A percentile compares a stretch with the other conserved stretches of the same genome.
Conservation (phyloP, 352 stramenopile genomes). For the Phytophthora sojae region DNA sequence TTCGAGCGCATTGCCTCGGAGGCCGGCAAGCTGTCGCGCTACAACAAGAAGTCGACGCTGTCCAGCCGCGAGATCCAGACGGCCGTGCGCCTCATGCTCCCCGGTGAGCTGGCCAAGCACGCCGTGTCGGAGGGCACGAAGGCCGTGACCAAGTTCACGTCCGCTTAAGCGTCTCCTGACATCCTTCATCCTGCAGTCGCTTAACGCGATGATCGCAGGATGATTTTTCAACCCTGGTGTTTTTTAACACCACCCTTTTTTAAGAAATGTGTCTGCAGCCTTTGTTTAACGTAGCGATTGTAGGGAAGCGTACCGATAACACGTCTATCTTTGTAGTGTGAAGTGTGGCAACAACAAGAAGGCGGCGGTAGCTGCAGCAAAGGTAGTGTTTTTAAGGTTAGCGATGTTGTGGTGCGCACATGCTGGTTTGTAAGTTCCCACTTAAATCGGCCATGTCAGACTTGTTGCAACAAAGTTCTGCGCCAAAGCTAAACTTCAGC, state of each 20-base stretch:
- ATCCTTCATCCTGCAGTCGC: slow-evolving; percentile 1
- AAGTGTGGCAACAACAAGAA: too few species aligned
- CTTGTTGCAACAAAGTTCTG: too few species aligned
- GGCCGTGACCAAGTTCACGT: slow-evolving; percentile 94
- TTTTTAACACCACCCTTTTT: slow-evolving; percentile 59
- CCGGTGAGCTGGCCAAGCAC: slow-evolving; percentile 97
- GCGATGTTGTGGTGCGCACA: too few species aligned
- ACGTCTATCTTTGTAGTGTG: too few species aligned
- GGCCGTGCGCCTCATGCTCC: slow-evolving; percentile 95
- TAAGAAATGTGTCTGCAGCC: slow-evolving; percentile 24
- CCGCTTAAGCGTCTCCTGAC: slow-evolving; percentile 64
- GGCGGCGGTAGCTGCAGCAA: too few species aligned
- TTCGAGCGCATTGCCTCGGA: slow-evolving; percentile 98
- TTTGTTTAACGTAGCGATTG: too few species aligned
- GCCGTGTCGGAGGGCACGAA: slow-evolving; percentile 98
- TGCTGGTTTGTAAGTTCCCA: too few species aligned
- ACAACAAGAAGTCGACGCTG: slow-evolving; percentile 99
- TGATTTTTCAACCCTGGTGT: slow-evolving; percentile 39
- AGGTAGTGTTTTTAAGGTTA: too few species aligned
- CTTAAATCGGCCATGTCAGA: too few species aligned
- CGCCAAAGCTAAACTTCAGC: too few species aligned
- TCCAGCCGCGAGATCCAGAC: slow-evolving; percentile 98
- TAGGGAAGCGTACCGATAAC: too few species aligned
- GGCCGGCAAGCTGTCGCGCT: slow-evolving; percentile 95
- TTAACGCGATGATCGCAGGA: not conserved